A percentile compares a stretch with the other conserved stretches of the same genome.
Conservation (phyloP, 2,329 filamentous ascomycete genomes). For the Ophiostoma ips region DNA sequence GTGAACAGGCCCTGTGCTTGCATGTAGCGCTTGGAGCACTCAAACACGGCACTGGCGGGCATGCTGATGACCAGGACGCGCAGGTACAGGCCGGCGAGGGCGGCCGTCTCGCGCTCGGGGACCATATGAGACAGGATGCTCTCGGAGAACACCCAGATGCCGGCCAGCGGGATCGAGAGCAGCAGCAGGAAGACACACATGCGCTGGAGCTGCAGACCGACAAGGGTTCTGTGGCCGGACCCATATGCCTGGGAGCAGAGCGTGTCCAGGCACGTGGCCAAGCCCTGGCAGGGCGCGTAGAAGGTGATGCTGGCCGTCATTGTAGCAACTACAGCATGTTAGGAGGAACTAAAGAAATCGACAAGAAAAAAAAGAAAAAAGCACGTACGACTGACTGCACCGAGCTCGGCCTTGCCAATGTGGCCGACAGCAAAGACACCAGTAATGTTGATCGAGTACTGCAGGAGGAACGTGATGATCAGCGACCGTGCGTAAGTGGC, state of each 20-base stretch:
- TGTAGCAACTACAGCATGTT: slow-evolving; percentile 35
- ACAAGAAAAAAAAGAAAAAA: not conserved
- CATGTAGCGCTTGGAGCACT: slow-evolving; percentile 64
- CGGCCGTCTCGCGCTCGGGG: slow-evolving; percentile 56
- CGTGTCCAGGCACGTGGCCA: slow-evolving; percentile 82
- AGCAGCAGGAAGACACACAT: slow-evolving; percentile 63
- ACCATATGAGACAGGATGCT: slow-evolving; percentile 51
- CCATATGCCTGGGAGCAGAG: slow-evolving; percentile 91
- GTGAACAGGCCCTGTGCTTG: slow-evolving; percentile 72
- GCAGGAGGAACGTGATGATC: slow-evolving; percentile 60
- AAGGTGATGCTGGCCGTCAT: slow-evolving; percentile 75
- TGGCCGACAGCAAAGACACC: slow-evolving; percentile 68
- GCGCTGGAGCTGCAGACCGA: slow-evolving; percentile 68
- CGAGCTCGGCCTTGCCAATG: slow-evolving; percentile 56
- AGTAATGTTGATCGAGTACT: slow-evolving; percentile 73
- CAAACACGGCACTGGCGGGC: slow-evolving; percentile 63
- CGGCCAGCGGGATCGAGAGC: slow-evolving; percentile 55
- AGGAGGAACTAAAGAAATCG: not conserved
- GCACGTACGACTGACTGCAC: slow-evolving; percentile 41
- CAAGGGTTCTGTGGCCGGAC: slow-evolving; percentile 75
- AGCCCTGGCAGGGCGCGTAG: slow-evolving; percentile 65
- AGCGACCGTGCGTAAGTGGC: slow-evolving; percentile 56
- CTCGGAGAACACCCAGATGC: slow-evolving; percentile 56
- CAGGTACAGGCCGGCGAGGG: slow-evolving; percentile 60
- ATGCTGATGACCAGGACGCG: slow-evolving; percentile 55